phyloP scores from a whole-genome alignment of 768 basidiomycete species.

The Obba rivulosa region DNA sequence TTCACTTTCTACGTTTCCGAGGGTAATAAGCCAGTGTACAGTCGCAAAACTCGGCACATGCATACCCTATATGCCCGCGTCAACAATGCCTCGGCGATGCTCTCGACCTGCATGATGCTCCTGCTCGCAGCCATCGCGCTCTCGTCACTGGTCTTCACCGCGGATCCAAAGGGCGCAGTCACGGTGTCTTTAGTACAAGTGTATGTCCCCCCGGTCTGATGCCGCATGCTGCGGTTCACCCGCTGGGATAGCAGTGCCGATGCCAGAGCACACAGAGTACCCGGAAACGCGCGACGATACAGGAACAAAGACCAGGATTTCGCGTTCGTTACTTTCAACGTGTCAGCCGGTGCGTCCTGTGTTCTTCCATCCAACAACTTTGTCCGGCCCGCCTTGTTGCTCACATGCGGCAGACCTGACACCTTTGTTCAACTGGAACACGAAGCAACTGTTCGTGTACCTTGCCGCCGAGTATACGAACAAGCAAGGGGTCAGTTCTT shows the following conservation, averaged over 20 bases:
- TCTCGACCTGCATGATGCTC: slow-evolving; percentile 72
- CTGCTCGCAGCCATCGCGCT: slow-evolving; percentile 67
- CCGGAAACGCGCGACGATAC: slow-evolving; percentile 37
- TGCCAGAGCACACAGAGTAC: slow-evolving; percentile 7
- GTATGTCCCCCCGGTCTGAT: slow-evolving; percentile 39
- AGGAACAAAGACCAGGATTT: slow-evolving; percentile 64
- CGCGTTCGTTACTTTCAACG: slow-evolving; percentile 76
- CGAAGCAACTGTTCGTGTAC: slow-evolving; percentile 90
- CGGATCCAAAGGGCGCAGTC: slow-evolving; percentile 52
- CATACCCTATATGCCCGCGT: slow-evolving; percentile 65
- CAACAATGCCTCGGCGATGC: slow-evolving; percentile 68
- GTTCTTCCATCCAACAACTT: not conserved
- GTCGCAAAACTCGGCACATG: slow-evolving; percentile 38
- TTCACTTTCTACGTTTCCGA: not conserved
- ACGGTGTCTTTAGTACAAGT: slow-evolving; percentile 68
- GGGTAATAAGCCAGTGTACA: too few species aligned
- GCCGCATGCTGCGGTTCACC: slow-evolving; percentile 9
- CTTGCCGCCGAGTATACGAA: slow-evolving; percentile 81
- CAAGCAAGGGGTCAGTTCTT: slow-evolving; percentile 58
- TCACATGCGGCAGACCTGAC: slow-evolving; percentile 52
- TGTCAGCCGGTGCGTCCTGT: slow-evolving; percentile 59
- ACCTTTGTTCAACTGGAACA: slow-evolving; percentile 91
- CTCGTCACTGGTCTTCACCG: slow-evolving; percentile 62
- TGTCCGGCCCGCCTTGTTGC: not conserved
- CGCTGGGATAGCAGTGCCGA: not conserved